These are phyloP conservation scores for Kwoniella heveanensis DNA, from an alignment of 768 basidiomycete genomes.

Conservation along the genomic window DNA sequence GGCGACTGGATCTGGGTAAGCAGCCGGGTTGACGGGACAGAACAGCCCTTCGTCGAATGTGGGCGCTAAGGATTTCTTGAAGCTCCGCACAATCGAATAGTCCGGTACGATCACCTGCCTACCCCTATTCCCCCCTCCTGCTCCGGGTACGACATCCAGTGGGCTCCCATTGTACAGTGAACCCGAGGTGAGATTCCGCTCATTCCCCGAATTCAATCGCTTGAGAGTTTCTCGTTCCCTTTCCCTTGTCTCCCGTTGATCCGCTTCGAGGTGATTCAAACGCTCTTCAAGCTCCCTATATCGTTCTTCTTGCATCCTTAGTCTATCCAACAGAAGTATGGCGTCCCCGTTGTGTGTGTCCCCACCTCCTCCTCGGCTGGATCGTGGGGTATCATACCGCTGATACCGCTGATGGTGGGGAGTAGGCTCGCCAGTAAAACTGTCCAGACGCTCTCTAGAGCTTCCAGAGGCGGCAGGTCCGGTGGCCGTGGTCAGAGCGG, in stretches of 20 bases:
- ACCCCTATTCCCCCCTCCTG: neutral
- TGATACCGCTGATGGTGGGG: neutral
- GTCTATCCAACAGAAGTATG: neutral
- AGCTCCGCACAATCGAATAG: neutral
- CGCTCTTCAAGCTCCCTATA: constrained; percentile 18
- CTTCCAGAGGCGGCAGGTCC: too few relatives aligned
- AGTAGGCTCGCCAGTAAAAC: too few relatives aligned
- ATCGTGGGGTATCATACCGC: neutral
- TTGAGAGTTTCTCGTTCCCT: neutral
- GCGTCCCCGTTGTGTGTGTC: too few relatives aligned
- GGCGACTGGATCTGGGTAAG: constrained; percentile 8
- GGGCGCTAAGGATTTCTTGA: neutral
- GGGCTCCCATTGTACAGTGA: neutral
- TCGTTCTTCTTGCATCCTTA: constrained; percentile 3
- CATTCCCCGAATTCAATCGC: neutral
- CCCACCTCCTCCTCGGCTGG: neutral
- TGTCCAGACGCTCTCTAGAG: neutral
- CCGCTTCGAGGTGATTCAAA: constrained; percentile 12
- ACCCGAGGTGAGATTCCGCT: neutral
- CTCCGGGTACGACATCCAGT: neutral
- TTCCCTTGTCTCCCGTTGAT: neutral
- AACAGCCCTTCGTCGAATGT: constrained; percentile 17
- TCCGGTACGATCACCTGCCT: neutral
- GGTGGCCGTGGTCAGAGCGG: neutral
- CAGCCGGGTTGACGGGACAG: constrained; percentile 3